These are phyloP conservation scores for Extremus antarcticus DNA, from an alignment of 495 filamentous ascomycete genomes.

Conservation along the genomic window DNA sequence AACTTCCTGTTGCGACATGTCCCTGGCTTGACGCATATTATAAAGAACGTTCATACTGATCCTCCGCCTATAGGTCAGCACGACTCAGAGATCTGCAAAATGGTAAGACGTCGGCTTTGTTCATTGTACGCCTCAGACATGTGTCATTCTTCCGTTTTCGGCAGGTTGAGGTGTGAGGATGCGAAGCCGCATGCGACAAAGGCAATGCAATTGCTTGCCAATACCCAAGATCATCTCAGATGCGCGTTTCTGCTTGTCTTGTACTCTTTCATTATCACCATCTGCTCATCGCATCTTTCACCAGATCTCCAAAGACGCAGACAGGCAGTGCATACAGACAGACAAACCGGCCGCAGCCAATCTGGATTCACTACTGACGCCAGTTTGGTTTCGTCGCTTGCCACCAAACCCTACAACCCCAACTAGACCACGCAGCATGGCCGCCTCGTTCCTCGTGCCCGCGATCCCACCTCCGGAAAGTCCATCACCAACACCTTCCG, in stretches of 20 bases:
- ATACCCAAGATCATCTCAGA: background rate
- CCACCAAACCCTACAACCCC: background rate
- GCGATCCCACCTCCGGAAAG: conserved; percentile 6
- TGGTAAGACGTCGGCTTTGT: background rate
- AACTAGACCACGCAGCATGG: conserved; percentile 3
- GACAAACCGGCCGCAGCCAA: background rate
- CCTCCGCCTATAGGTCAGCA: too few relatives aligned
- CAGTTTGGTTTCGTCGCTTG: conserved; percentile 15
- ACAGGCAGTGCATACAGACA: background rate
- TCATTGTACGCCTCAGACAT: background rate
- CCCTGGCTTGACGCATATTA: too few relatives aligned
- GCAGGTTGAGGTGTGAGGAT: background rate
- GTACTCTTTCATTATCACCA: background rate
- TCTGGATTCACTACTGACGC: conserved; percentile 14
- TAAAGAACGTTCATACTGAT: too few relatives aligned
- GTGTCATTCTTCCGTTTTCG: background rate
- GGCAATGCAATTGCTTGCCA: background rate
- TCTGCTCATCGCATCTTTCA: background rate
- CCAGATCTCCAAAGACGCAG: background rate
- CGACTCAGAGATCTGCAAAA: background rate
- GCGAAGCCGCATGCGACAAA: background rate
- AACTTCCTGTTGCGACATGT: too few relatives aligned
- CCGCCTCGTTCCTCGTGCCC: background rate
- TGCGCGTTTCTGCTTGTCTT: background rate
- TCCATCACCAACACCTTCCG: conserved; percentile 7